Evolutionary conservation across 371 early-diverging fungal genomes (phyloP), one percentile per base, ranked within the genome.

Genomic region (Rhizopus arrhizus): DNA sequence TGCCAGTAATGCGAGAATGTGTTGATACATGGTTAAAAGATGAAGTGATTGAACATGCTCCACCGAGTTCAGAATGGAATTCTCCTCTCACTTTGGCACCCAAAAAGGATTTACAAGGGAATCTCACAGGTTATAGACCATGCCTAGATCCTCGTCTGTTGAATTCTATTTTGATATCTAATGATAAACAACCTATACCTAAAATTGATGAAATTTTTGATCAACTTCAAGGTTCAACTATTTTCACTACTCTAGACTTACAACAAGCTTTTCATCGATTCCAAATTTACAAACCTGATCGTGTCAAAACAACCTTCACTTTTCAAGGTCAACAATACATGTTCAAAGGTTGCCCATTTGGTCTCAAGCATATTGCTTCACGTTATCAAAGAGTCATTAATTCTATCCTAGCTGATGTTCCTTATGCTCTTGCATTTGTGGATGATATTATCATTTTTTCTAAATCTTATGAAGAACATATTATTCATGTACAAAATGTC

Each of bases 41-140:
- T 38, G 38, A 11, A 9, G 2, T 11, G 7, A 38, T 38, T 11
- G 11, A 9, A 38, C 2, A 7, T 38, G 38, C 38, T 11, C 1
- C 38, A 11, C 22, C 22, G 22, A 9, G 7, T 38, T 9, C 2
- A 38, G 9, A 7, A 11, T 38, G 38, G 2, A 50, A 50, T 29
- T 11, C 8, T 12, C 51, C 51, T 13, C 5, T 50, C 5, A 50
- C 51, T 13, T 33, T 50, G 8, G 51, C 51, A 3, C 13, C 32
- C 2, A 50, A 50, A 15, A 50, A 50, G 12, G 51, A 50, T 50
- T 12, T 12, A 13, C 4, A 50, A 6, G 51, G 51, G 13, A 50
- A 50, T 15, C 8, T 32, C 3, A 50, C 51, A 4, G 32, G 29
- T 13, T 13, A 13, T 11, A 6, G 51, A 33, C 51, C 51, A 4